Evolutionary conservation across 2,329 filamentous ascomycete species (phyloP).

Genomic region (Arthroderma uncinatum): DNA sequence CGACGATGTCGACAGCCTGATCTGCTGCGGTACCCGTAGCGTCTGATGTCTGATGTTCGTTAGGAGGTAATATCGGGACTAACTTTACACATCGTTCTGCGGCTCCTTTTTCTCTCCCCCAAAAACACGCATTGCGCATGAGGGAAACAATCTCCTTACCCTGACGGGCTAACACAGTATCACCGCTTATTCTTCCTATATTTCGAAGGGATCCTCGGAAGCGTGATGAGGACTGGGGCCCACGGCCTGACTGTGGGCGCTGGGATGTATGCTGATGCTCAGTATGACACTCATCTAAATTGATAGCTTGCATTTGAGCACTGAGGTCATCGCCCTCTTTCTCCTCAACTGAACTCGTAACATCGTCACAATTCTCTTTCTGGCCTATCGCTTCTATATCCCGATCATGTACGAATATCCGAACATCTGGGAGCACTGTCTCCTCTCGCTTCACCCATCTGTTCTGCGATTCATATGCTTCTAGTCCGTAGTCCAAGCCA

Average conservation of each 20-base stretch:
- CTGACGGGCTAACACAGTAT: constrained; percentile 28
- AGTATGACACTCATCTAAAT: not conserved
- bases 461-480: not conserved
- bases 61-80: constrained; percentile 3
- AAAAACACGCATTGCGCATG: constrained; percentile 36
- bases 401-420: not conserved
- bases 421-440: not conserved
- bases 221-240: not conserved
- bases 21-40: not conserved
- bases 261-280: not conserved
- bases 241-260: not conserved
- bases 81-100: constrained; percentile 28
- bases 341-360: not conserved
- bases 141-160: constrained; percentile 32
- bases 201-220: constrained; percentile 8
- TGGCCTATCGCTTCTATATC: not conserved
- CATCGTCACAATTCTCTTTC: not conserved
- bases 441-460: not conserved
- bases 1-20: not conserved
- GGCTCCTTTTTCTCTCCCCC: constrained; percentile 31
- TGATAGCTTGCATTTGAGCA: not conserved
- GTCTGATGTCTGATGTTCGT: not conserved
- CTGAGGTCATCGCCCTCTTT: not conserved
- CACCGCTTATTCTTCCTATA: constrained; percentile 8
- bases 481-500: constrained; percentile 25